A percentile compares a stretch with the other conserved stretches of the same genome.
Conservation (phyloP, 2,329 filamentous ascomycete genomes). For the Exophiala bonariae region DNA sequence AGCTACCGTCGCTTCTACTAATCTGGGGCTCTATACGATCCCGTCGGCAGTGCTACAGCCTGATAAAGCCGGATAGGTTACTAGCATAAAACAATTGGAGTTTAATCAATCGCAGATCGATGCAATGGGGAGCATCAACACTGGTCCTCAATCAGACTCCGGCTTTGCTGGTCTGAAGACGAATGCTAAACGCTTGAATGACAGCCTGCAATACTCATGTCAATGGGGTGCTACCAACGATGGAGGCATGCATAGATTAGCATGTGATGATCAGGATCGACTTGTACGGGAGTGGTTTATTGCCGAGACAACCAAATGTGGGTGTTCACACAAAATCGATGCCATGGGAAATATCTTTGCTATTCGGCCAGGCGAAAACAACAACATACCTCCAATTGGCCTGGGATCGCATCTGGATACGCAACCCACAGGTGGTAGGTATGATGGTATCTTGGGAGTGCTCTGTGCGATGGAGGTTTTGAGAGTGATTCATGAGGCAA, state of each 20-base stretch:
- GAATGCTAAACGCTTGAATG: not conserved
- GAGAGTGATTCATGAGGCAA: conserved; percentile 64
- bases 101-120: too few relatives aligned
- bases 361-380: conserved; percentile 60
- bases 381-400: conserved; percentile 47
- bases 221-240: conserved; percentile 12
- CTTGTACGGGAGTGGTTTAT: conserved; percentile 74
- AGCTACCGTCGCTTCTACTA: too few relatives aligned
- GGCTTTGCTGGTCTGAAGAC: not conserved
- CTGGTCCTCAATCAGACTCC: too few relatives aligned
- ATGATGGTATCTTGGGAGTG: conserved; percentile 75
- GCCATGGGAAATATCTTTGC: conserved; percentile 83
- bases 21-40: too few relatives aligned
- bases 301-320: conserved; percentile 59
- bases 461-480: conserved; percentile 72
- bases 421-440: conserved; percentile 62
- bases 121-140: too few relatives aligned
- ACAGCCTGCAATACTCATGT: conserved; percentile 1
- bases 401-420: conserved; percentile 43
- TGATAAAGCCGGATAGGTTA: too few relatives aligned
- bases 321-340: conserved; percentile 68
- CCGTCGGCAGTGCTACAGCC: too few relatives aligned
- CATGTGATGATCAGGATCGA: conserved; percentile 70
- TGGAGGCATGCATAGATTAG: conserved; percentile 50
- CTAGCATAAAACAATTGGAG: too few relatives aligned